Conservation (phyloP, 2,329 filamentous ascomycete genomes). For the Fusarium compactum region DNA sequence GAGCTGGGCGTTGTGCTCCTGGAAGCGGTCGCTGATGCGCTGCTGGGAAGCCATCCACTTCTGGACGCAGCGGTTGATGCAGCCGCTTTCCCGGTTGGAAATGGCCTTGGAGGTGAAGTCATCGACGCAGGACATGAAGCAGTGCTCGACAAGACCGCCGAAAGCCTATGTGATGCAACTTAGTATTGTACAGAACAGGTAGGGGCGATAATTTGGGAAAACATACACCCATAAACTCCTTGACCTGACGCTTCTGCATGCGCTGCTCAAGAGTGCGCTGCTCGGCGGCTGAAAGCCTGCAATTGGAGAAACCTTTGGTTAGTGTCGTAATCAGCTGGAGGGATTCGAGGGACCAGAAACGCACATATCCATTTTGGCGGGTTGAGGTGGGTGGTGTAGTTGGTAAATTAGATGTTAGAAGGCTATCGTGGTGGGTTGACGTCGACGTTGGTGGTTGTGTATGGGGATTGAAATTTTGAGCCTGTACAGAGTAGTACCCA, state of each 20-base stretch:
- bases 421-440: slow-evolving; percentile 29
- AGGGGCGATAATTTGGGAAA: not conserved
- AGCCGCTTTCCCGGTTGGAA: slow-evolving; percentile 87
- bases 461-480: slow-evolving; percentile 48
- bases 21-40: slow-evolving; percentile 91
- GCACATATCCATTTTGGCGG: slow-evolving; percentile 50
- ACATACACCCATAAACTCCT: slow-evolving; percentile 97
- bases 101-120: slow-evolving; percentile 99
- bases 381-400: slow-evolving; percentile 11
- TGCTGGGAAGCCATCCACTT: slow-evolving; percentile 95
- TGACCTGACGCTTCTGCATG: slow-evolving; percentile 98
- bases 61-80: slow-evolving; percentile 93
- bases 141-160: slow-evolving; percentile 74
- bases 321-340: not conserved
- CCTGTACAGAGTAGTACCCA: not conserved
- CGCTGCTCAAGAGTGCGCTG: slow-evolving; percentile 93
- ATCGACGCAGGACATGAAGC: slow-evolving; percentile 97
- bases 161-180: slow-evolving; percentile 49
- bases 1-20: slow-evolving; percentile 74
- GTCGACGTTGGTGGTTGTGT: slow-evolving; percentile 29
- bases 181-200: not conserved
- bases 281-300: slow-evolving; percentile 78
- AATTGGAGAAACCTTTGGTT: slow-evolving; percentile 31
- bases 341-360: not conserved
- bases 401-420: slow-evolving; percentile 18